Evolutionary conservation across 1,284 basidiomycete genomes (phyloP).

Genomic region (Amylostereum areolatum): DNA sequence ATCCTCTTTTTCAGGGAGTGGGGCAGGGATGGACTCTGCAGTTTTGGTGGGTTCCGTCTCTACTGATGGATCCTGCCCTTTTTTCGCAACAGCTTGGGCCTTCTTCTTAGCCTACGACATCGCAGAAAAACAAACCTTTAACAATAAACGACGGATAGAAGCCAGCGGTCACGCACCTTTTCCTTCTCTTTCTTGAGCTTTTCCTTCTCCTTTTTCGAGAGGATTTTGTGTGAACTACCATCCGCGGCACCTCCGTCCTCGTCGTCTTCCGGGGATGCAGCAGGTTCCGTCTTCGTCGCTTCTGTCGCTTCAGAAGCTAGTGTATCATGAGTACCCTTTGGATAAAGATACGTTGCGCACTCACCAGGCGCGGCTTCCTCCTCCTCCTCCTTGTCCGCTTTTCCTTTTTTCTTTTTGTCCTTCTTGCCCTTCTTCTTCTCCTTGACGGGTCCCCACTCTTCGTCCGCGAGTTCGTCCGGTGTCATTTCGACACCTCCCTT

Average conservation of each 20-base stretch:
- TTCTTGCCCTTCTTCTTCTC: conserved; percentile 50
- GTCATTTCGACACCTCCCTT: conserved; percentile 45
- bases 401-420: conserved; percentile 54
- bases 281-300: conserved; percentile 20
- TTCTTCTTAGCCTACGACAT: conserved; percentile 84
- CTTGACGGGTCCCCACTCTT: conserved; percentile 59
- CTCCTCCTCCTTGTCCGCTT: conserved; percentile 30
- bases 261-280: conserved; percentile 22
- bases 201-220: conserved; percentile 92
- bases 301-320: conserved; percentile 20
- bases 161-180: conserved; percentile 50
- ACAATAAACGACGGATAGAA: conserved; percentile 1
- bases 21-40: conserved; percentile 11
- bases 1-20: conserved; percentile 45
- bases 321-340: conserved; percentile 17
- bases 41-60: conserved; percentile 17
- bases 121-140: too few relatives aligned
- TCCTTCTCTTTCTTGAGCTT: conserved; percentile 91
- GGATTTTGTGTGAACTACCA: conserved; percentile 45
- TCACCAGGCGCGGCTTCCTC: conserved; percentile 27
- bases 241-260: conserved; percentile 42
- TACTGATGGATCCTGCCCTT: conserved; percentile 32
- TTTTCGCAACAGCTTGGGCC: conserved; percentile 86
- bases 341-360: conserved; percentile 10
- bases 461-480: conserved; percentile 61